These are phyloP conservation scores for Funneliformis caledonium DNA, from an alignment of 371 early-diverging fungal genomes.

Conservation along the genomic window DNA sequence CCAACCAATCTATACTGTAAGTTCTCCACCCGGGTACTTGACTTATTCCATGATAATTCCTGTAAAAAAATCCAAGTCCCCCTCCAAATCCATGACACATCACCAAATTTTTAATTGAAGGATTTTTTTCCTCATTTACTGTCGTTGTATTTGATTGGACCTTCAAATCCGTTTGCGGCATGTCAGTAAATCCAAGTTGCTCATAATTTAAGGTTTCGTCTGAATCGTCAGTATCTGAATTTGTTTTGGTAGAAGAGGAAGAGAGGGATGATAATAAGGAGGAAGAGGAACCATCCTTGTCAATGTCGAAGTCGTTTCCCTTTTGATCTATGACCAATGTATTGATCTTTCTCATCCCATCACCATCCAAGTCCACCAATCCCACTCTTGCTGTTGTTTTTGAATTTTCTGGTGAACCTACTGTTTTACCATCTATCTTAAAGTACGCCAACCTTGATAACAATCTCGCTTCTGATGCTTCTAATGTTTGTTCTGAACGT, in stretches of 20 bases:
- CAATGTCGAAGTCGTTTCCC: conserved; percentile 50
- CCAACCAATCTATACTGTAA: conserved; percentile 89
- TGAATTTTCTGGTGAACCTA: conserved; percentile 44
- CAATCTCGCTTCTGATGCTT: conserved; percentile 56
- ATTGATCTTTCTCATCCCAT: conserved; percentile 48
- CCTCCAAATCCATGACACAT: conserved; percentile 93
- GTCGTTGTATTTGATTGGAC: conserved; percentile 44
- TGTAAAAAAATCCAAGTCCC: conserved; percentile 89
- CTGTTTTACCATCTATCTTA: conserved; percentile 43
- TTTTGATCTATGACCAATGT: conserved; percentile 51
- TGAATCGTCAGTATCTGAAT: conserved; percentile 44
- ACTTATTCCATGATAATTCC: conserved; percentile 76
- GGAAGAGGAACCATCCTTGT: conserved; percentile 37
- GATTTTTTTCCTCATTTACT: conserved; percentile 44
- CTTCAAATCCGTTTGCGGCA: conserved; percentile 47
- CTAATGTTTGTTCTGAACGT: conserved; percentile 52
- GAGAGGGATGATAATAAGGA: conserved; percentile 36
- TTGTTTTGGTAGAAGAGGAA: conserved; percentile 40
- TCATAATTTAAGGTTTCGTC: background rate
- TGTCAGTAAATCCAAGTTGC: conserved; percentile 47
- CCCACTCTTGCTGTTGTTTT: conserved; percentile 53
- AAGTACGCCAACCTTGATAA: conserved; percentile 53
- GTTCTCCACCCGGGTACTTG: conserved; percentile 70
- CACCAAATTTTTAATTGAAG: conserved; percentile 64
- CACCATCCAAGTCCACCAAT: conserved; percentile 52